Evolutionary conservation across 805 yeast species (phyloP).

Genomic region (Lachancea mirantina): DNA sequence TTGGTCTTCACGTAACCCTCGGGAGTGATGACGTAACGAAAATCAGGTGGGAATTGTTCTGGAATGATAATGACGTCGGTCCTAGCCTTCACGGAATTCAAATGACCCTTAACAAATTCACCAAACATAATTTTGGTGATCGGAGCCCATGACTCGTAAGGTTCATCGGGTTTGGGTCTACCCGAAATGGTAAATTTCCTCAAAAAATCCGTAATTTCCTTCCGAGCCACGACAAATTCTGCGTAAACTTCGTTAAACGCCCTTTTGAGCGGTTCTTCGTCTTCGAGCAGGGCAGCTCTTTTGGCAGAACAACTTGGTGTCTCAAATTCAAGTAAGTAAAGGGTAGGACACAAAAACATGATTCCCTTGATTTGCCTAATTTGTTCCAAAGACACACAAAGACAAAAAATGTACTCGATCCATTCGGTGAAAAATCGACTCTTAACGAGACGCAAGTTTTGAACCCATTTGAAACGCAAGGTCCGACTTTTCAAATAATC

Average conservation of each 20-base stretch:
- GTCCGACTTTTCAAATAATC: constrained; percentile 9
- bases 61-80: constrained; percentile 19
- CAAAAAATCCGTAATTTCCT: constrained; percentile 1
- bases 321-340: constrained; percentile 14
- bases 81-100: constrained; percentile 10
- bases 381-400: constrained; percentile 13
- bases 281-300: background rate
- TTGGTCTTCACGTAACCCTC: constrained; percentile 12
- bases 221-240: constrained; percentile 3
- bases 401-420: constrained; percentile 13
- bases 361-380: constrained; percentile 9
- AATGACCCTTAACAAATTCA: constrained; percentile 1
- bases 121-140: constrained; percentile 4
- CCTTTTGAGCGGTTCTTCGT: background rate
- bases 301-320: constrained; percentile 3
- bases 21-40: constrained; percentile 8
- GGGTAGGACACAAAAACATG: constrained; percentile 16
- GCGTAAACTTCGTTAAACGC: constrained; percentile 3
- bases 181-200: background rate
- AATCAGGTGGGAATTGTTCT: constrained; percentile 13
- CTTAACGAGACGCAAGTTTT: constrained; percentile 9
- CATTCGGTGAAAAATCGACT: too few species aligned
- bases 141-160: constrained; percentile 2
- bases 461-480: constrained; percentile 6
- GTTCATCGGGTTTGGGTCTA: background rate